Evolutionary conservation across 805 yeast species (phyloP), one percentile per base, ranked within the genome.

Genomic region (Suhomyces tanzawaensis): DNA sequence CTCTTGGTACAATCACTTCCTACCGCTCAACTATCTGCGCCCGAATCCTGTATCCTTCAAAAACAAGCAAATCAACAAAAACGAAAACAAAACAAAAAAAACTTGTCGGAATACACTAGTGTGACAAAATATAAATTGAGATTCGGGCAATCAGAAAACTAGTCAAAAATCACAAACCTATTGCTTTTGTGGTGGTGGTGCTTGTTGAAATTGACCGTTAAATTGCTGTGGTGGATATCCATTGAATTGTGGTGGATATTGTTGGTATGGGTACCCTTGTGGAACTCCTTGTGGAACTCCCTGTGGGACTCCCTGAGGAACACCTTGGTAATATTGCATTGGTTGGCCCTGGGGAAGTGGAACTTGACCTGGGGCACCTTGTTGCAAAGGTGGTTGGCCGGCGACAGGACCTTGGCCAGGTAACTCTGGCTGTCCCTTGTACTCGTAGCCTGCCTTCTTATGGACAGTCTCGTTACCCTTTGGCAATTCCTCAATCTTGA

Each of bases 401-500:
- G 35, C 15, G 17, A 38, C 36, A 13, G 37, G 36, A 13, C 36
- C 40, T 30, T 36, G 51, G 29, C n/a, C 32, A 21, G 34, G 39
- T 12, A 47, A 43, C 28, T 48, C 54, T 18, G 74, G 77, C 49
- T 71, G 77, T 13, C 77, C 77, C 44, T 66, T 68, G 50, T 74
- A 71, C 18, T 65, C 64, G 46, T 64, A 67, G 12, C 72, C 72
- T 32, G 55, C 61, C 37, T 47, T 51, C 36, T 51, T 60, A 18
- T 53, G 53, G 15, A 49, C 48, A 11, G 55, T 55, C 17, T 60
- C 66, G 45, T 63, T 71, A 48, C 69, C 72, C 46, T 60, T 64
- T 45, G 81, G 81, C 51, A 76, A 60, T 32, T 71, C 68, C 45
- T 84, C 84, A 42, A 85, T 76, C 53, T 85, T 85, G 74, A 87